Conservation (phyloP, 2,329 filamentous ascomycete species). For the Colletotrichum acutatum region DNA sequence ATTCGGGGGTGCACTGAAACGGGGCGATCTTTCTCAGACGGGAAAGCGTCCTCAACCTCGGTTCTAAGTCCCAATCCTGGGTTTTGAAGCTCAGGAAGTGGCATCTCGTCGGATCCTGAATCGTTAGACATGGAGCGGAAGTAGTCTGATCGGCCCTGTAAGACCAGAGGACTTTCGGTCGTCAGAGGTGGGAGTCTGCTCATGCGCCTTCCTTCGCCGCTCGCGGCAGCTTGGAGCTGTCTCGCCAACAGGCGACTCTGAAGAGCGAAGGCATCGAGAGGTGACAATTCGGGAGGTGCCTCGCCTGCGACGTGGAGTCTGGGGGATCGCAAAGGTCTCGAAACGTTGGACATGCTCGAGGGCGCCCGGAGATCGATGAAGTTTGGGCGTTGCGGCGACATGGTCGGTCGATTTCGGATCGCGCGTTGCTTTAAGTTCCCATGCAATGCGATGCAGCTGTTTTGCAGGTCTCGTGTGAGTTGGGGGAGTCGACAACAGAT, state of each 20-base stretch:
- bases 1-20: constrained; percentile 81
- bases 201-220: constrained; percentile 79
- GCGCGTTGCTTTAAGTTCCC: constrained; percentile 13
- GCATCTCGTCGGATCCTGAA: constrained; percentile 56
- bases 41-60: constrained; percentile 67
- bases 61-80: constrained; percentile 61
- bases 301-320: constrained; percentile 82
- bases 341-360: constrained; percentile 55
- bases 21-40: constrained; percentile 63
- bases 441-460: constrained; percentile 21
- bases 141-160: constrained; percentile 81
- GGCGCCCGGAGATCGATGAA: constrained; percentile 69
- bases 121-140: constrained; percentile 81
- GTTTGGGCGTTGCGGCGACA: constrained; percentile 67
- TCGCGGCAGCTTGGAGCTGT: constrained; percentile 82
- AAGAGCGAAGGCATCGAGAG: constrained; percentile 92
- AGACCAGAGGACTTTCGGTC: constrained; percentile 81
- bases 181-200: constrained; percentile 87
- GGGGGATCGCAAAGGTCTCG: constrained; percentile 74
- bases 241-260: constrained; percentile 89
- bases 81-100: constrained; percentile 40
- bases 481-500: constrained; percentile 10
- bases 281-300: constrained; percentile 89
- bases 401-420: constrained; percentile 35
- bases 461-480: background rate